Conservation (phyloP, 306 rosid species). For the Rosa chinensis region DNA sequence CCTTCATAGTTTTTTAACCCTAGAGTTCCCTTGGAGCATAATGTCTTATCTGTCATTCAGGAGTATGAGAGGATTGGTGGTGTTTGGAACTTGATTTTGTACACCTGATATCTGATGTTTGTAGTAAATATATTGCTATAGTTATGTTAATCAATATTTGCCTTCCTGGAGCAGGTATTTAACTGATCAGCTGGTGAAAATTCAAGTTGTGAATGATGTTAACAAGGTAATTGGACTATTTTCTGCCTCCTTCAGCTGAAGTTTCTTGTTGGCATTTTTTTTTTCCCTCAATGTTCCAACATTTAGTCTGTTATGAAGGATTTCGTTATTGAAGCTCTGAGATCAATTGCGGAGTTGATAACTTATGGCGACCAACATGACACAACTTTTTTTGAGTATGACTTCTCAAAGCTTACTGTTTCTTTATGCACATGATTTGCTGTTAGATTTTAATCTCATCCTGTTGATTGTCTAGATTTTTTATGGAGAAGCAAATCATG, state of each 20-base stretch:
- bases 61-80: background rate
- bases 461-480: constrained; percentile 58
- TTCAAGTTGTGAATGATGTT: constrained; percentile 74
- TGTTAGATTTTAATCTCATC: constrained; percentile 21
- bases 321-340: constrained; percentile 81
- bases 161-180: constrained; percentile 55
- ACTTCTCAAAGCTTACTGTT: constrained; percentile 26
- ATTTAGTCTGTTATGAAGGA: constrained; percentile 55
- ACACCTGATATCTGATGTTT: too few species aligned
- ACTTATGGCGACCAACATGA: constrained; percentile 94
- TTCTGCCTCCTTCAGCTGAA: constrained; percentile 21
- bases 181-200: constrained; percentile 70
- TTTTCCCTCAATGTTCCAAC: background rate
- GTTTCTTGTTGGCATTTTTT: constrained; percentile 11
- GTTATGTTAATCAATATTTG: background rate
- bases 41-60: background rate
- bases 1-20: background rate
- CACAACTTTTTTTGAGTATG: constrained; percentile 84
- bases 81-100: background rate
- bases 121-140: background rate
- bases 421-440: constrained; percentile 21
- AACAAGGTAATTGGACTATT: constrained; percentile 62
- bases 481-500: constrained; percentile 98
- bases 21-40: background rate
- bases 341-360: constrained; percentile 92